Evolutionary conservation across 345 rosid genomes (phyloP).

Genomic region (Salix purpurea): DNA sequence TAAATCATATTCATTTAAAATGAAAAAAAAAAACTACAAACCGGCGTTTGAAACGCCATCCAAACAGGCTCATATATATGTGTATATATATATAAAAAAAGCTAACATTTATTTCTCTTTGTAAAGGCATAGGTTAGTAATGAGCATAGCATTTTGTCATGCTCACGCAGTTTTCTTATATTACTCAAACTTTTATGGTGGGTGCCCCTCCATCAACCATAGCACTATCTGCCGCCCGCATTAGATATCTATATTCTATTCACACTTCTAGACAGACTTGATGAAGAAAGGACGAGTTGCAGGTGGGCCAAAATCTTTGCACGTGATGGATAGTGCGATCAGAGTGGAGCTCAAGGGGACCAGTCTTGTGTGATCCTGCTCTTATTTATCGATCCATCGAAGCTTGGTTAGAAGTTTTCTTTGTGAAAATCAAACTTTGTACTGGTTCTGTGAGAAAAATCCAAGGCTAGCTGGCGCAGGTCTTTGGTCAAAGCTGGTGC

Average conservation of each 20-base stretch:
- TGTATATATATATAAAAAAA: too few relatives aligned
- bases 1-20: too few relatives aligned
- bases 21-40: too few relatives aligned
- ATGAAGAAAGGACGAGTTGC: not conserved
- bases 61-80: too few relatives aligned
- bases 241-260: not conserved
- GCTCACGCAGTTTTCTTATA: not conserved
- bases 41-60: too few relatives aligned
- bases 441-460: slow-evolving; percentile 66
- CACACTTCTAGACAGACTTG: not conserved
- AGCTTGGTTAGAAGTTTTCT: slow-evolving; percentile 58
- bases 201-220: slow-evolving; percentile 5
- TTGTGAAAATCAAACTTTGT: slow-evolving; percentile 77
- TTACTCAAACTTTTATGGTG: not conserved
- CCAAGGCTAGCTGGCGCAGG: slow-evolving; percentile 60
- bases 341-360: not conserved
- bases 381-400: not conserved
- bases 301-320: not conserved
- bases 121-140: not conserved
- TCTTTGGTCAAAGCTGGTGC: slow-evolving; percentile 62
- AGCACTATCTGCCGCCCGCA: slow-evolving; percentile 6
- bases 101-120: not conserved
- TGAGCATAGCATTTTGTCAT: not conserved
- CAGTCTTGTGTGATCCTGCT: not conserved
- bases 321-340: not conserved